Percentiles rank a stretch among this genome's conserved stretches.
Evolutionary conservation across 2,329 filamentous ascomycete species (phyloP).

Genomic region (Colletotrichum kahawae): DNA sequence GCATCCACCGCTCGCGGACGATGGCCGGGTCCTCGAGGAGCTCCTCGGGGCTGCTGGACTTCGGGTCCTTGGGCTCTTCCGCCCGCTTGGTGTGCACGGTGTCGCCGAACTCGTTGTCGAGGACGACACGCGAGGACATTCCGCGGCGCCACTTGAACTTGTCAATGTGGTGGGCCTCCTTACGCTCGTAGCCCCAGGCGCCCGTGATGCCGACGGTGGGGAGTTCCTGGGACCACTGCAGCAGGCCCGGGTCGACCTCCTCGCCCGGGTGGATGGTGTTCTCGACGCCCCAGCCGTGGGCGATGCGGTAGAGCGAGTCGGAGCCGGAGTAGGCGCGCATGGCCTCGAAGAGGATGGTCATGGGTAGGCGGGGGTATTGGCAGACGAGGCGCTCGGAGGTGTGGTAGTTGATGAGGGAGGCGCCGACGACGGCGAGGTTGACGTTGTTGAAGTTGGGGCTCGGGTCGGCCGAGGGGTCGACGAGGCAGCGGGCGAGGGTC

Average conservation of each 20-base stretch:
- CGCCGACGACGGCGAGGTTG: conserved; percentile 80
- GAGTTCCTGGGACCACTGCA: conserved; percentile 73
- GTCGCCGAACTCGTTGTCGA: conserved; percentile 87
- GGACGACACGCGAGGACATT: conserved; percentile 77
- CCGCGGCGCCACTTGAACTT: conserved; percentile 68
- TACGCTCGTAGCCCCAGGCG: conserved; percentile 57
- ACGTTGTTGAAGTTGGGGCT: conserved; percentile 87
- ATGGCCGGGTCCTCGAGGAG: conserved; percentile 6
- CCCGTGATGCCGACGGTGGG: conserved; percentile 48
- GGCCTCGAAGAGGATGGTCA: conserved; percentile 84
- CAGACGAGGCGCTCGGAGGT: conserved; percentile 86
- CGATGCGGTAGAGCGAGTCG: conserved; percentile 74
- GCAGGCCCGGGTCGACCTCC: conserved; percentile 88
- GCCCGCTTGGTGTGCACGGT: conserved; percentile 32
- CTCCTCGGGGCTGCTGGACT: conserved; percentile 23
- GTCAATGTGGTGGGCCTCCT: conserved; percentile 50
- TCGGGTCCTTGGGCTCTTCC: background rate
- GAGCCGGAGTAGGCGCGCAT: conserved; percentile 84
- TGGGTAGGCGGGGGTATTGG: conserved; percentile 89
- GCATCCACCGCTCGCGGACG: conserved; percentile 49
- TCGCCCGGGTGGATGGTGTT: conserved; percentile 82
- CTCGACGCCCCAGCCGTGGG: conserved; percentile 91
- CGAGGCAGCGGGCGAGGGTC: conserved; percentile 83
- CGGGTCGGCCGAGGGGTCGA: conserved; percentile 84
- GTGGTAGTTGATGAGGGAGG: conserved; percentile 86